Evolutionary conservation across 805 yeast species (phyloP).

Genomic region (Cyberlindnera americana): DNA sequence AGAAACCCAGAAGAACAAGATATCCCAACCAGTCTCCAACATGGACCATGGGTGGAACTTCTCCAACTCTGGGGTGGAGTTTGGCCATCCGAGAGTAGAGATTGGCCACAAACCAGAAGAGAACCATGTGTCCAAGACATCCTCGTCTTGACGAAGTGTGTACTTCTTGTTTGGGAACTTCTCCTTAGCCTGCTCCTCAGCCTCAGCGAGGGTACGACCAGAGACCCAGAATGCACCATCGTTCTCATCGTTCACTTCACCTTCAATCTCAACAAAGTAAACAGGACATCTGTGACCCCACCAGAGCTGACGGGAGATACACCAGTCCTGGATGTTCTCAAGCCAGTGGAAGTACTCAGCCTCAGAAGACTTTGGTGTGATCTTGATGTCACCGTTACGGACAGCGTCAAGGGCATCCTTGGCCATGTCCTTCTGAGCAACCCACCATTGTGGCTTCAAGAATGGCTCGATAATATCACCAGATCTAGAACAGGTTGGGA

Average conservation of each 20-base stretch:
- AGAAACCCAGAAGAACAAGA: constrained; percentile 97
- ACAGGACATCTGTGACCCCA: constrained; percentile 99
- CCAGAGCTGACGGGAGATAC: constrained; percentile 92
- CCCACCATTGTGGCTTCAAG: constrained; percentile 99
- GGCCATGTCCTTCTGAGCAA: constrained; percentile 86
- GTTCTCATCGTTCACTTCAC: constrained; percentile 49
- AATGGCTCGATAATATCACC: constrained; percentile 97
- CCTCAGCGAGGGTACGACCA: constrained; percentile 81
- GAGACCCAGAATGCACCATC: constrained; percentile 86
- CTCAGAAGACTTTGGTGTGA: constrained; percentile 86
- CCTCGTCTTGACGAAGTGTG: constrained; percentile 88
- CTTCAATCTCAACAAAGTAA: constrained; percentile 80
- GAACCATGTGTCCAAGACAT: constrained; percentile 98
- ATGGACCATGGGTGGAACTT: constrained; percentile 85
- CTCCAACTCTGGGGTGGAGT: constrained; percentile 66
- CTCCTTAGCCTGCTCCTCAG: constrained; percentile 70
- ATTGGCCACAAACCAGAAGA: constrained; percentile 98
- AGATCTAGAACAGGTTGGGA: constrained; percentile 92
- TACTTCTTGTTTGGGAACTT: constrained; percentile 69
- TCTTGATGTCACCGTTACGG: constrained; percentile 71
- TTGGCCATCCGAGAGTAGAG: constrained; percentile 96
- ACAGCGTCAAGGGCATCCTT: constrained; percentile 83
- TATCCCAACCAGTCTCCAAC: constrained; percentile 99
- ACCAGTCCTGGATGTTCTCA: constrained; percentile 97
- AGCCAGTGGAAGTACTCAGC: constrained; percentile 94